These are phyloP conservation scores for Hevea brasiliensis DNA, from an alignment of 345 rosid species.

Conservation along the genomic window DNA sequence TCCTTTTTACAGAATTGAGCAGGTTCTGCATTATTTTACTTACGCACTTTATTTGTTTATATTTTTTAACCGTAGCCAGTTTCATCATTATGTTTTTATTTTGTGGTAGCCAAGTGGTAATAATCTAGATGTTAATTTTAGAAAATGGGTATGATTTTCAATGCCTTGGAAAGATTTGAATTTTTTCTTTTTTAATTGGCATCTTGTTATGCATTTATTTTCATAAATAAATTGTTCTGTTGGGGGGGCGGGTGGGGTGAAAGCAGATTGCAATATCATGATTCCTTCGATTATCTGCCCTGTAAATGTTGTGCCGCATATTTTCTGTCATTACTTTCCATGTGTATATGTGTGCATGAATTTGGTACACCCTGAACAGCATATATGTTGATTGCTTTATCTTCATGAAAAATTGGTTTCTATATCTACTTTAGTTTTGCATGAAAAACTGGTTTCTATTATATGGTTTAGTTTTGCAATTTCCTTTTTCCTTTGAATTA, in stretches of 20 bases:
- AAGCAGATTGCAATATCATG: neutral
- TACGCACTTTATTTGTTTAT: neutral
- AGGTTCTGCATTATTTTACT: constrained; percentile 46
- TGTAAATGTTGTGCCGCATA: neutral
- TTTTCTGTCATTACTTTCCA: neutral
- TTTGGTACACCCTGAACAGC: neutral
- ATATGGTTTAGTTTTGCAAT: neutral
- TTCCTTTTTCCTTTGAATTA: neutral
- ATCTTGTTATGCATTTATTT: neutral
- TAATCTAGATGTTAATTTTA: neutral
- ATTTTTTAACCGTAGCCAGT: constrained; percentile 8
- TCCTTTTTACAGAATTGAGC: constrained; percentile 96
- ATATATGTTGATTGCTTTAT: neutral
- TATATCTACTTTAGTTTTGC: too few relatives aligned
- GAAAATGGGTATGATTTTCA: neutral
- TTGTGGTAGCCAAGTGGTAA: too few relatives aligned
- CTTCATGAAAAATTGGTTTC: neutral
- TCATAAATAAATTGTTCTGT: neutral
- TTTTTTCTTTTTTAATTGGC: too few relatives aligned
- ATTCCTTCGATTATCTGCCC: neutral
- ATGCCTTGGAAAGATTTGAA: too few relatives aligned
- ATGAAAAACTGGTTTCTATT: too few relatives aligned
- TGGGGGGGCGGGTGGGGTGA: neutral
- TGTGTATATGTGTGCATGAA: neutral
- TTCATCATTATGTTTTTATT: neutral